A percentile compares a stretch with the other conserved stretches of the same genome.
These are phyloP conservation scores for Myochromella boudieri DNA, from an alignment of 768 basidiomycete genomes.

Conservation along the genomic window DNA sequence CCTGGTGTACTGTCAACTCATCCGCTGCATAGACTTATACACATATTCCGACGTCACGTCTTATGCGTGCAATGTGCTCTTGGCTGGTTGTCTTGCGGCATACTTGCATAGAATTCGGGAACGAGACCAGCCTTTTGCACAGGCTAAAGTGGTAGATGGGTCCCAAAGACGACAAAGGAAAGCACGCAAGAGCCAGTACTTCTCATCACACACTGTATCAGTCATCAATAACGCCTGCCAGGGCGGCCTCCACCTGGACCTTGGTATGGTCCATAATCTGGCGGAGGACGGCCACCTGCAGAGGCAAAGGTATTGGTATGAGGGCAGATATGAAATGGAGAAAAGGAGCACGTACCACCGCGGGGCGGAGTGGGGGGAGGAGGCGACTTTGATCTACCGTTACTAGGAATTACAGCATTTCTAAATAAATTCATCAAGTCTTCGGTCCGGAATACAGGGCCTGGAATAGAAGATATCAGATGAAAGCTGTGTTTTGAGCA, in stretches of 20 bases:
- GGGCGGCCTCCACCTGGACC: slow-evolving; percentile 51
- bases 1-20: too few species aligned
- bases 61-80: neutral
- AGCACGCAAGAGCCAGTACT: neutral
- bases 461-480: slow-evolving; percentile 35
- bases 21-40: neutral
- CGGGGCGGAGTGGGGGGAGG: slow-evolving; percentile 57
- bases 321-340: neutral
- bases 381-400: slow-evolving; percentile 52
- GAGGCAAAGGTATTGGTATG: slow-evolving; percentile 7
- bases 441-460: slow-evolving; percentile 87
- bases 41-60: neutral
- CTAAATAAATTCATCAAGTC: slow-evolving; percentile 86
- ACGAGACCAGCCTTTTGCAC: neutral
- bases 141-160: too few species aligned
- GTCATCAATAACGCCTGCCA: slow-evolving; percentile 25
- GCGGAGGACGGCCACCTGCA: slow-evolving; percentile 71
- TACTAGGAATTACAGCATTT: slow-evolving; percentile 78
- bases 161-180: neutral
- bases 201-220: too few species aligned
- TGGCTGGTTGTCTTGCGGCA: neutral
- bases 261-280: slow-evolving; percentile 85
- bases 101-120: neutral
- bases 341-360: slow-evolving; percentile 33
- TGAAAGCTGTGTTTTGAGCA: neutral